Evolutionary conservation across 805 yeast genomes (phyloP).

Genomic region (Candida germanica): DNA sequence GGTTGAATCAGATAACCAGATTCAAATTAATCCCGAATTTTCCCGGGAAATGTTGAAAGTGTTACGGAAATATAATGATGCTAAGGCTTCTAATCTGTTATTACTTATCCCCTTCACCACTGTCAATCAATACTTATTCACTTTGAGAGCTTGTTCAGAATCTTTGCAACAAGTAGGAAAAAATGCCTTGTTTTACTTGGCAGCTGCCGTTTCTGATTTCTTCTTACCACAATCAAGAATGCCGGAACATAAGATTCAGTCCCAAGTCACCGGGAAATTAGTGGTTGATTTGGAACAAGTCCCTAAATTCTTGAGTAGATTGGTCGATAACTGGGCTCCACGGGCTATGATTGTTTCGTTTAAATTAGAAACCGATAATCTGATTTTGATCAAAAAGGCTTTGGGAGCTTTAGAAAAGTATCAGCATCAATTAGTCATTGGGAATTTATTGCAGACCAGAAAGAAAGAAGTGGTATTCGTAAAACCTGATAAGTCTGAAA

Average conservation of each 20-base stretch:
- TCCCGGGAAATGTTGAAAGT: constrained; percentile 59
- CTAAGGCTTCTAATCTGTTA: constrained; percentile 49
- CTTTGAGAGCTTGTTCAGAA: constrained; percentile 65
- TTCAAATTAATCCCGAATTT: constrained; percentile 60
- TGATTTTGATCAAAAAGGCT: constrained; percentile 71
- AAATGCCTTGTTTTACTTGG: constrained; percentile 75
- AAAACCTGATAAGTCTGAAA: constrained; percentile 37
- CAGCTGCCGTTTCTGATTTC: constrained; percentile 98
- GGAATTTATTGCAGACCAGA: constrained; percentile 85
- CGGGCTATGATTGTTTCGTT: constrained; percentile 92
- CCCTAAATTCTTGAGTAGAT: constrained; percentile 83
- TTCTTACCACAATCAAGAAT: constrained; percentile 81
- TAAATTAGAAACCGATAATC: constrained; percentile 84
- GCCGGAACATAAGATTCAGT: constrained; percentile 94
- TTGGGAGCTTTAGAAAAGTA: constrained; percentile 76
- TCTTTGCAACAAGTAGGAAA: constrained; percentile 53
- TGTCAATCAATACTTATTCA: constrained; percentile 88
- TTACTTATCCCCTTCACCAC: constrained; percentile 87
- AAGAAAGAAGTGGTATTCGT: constrained; percentile 88
- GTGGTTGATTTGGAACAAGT: constrained; percentile 90
- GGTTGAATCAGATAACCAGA: constrained; percentile 52
- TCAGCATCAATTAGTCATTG: constrained; percentile 91
- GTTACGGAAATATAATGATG: constrained; percentile 52
- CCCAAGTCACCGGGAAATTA: constrained; percentile 72
- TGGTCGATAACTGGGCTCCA: constrained; percentile 94